A percentile compares a stretch with the other conserved stretches of the same genome.
These are phyloP conservation scores for Verticillium zaregamsianum DNA, from an alignment of 2,329 filamentous ascomycete genomes.

Conservation along the genomic window DNA sequence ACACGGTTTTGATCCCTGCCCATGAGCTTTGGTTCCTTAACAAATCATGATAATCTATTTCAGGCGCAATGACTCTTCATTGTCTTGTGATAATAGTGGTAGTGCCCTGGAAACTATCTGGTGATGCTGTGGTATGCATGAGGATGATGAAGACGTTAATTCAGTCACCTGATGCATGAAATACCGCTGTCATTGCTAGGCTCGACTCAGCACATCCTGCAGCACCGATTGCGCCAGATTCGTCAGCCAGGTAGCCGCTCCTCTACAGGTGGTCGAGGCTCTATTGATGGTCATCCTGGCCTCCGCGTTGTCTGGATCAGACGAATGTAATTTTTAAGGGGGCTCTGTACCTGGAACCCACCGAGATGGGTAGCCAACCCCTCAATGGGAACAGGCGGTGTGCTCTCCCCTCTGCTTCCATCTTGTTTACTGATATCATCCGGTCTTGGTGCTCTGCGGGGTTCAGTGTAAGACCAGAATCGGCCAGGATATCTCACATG, in stretches of 20 bases:
- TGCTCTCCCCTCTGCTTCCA: not conserved
- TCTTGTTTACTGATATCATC: not conserved
- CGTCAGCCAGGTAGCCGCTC: not conserved
- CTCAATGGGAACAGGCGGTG: not conserved
- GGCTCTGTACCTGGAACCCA: not conserved
- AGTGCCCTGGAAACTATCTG: too few relatives aligned
- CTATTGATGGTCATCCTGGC: not conserved
- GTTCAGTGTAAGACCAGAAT: not conserved
- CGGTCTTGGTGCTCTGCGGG: not conserved
- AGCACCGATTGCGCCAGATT: too few relatives aligned
- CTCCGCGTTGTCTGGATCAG: not conserved
- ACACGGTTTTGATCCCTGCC: too few relatives aligned
- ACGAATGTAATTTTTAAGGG: not conserved
- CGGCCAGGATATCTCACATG: slow-evolving; percentile 15
- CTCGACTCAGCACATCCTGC: too few relatives aligned
- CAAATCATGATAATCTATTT: too few relatives aligned
- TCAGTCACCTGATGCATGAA: too few relatives aligned
- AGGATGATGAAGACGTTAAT: too few relatives aligned
- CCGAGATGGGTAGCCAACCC: not conserved
- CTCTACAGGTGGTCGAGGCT: not conserved
- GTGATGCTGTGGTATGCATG: too few relatives aligned
- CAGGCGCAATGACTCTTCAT: too few relatives aligned
- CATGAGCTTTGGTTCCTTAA: too few relatives aligned
- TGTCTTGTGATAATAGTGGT: too few relatives aligned
- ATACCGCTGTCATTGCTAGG: too few relatives aligned